Conservation (phyloP, 768 basidiomycete genomes). For the Kwoniella sp. region DNA sequence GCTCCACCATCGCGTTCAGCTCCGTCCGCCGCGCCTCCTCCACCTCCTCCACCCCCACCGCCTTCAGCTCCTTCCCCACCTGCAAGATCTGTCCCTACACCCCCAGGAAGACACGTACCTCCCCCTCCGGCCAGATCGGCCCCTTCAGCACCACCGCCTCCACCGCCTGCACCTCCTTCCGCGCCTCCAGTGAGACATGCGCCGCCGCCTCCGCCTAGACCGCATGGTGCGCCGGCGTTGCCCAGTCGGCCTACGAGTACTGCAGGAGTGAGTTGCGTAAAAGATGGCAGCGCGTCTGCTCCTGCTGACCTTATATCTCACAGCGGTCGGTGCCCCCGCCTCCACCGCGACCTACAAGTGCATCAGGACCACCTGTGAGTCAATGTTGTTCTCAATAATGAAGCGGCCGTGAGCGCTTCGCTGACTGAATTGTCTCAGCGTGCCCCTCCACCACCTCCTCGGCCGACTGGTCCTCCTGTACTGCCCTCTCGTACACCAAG, state of each 20-base stretch:
- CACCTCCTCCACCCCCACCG: constrained; percentile 26
- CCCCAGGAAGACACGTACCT: constrained; percentile 51
- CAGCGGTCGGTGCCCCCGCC: not conserved
- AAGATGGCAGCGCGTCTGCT: too few species aligned
- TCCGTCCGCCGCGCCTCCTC: constrained; percentile 29
- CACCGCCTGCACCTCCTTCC: constrained; percentile 23
- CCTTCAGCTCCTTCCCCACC: constrained; percentile 28
- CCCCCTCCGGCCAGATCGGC: constrained; percentile 25
- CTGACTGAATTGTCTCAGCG: constrained; percentile 18
- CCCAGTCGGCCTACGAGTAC: constrained; percentile 24
- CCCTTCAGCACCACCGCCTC: constrained; percentile 25
- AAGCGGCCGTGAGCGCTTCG: too few species aligned
- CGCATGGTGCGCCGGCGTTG: constrained; percentile 20
- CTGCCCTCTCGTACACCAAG: constrained; percentile 51
- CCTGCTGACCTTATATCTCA: not conserved
- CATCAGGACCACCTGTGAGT: constrained; percentile 19
- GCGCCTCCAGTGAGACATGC: constrained; percentile 16
- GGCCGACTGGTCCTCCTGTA: constrained; percentile 33
- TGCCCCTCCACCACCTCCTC: constrained; percentile 40
- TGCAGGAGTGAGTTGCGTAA: constrained; percentile 17
- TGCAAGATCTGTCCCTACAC: constrained; percentile 21
- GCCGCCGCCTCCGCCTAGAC: constrained; percentile 22
- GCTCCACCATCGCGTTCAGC: constrained; percentile 36
- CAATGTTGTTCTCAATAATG: not conserved
- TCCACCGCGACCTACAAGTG: constrained; percentile 16